Evolutionary conservation across 1,284 basidiomycete species (phyloP).

Genomic region (Cerrena zonata): DNA sequence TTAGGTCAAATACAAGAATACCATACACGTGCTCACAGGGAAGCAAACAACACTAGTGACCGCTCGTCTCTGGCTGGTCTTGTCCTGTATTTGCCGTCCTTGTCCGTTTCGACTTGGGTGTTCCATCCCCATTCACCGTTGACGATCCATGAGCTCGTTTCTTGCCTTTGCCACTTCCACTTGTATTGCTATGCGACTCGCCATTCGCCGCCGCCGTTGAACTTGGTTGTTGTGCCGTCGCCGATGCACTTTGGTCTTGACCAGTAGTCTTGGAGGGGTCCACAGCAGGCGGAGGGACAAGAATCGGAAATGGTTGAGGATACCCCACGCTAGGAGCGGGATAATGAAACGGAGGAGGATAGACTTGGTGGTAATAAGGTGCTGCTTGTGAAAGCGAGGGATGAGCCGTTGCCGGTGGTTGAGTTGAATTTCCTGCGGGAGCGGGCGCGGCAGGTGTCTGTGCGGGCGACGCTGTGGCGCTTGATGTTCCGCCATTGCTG

Average conservation of each 20-base stretch:
- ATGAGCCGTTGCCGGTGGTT: conserved; percentile 10
- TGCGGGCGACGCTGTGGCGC: neutral
- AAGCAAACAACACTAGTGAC: neutral
- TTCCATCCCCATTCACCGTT: neutral
- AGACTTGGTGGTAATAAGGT: neutral
- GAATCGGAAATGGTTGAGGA: neutral
- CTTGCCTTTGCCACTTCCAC: neutral
- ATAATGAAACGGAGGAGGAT: neutral
- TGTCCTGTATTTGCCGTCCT: neutral
- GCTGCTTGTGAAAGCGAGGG: neutral
- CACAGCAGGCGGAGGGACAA: neutral
- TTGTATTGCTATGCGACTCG: neutral
- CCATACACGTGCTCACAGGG: neutral
- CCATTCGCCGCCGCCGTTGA: neutral
- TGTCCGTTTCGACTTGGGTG: neutral
- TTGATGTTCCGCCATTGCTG: conserved; percentile 28
- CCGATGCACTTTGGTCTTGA: no score
- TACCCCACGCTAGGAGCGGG: neutral
- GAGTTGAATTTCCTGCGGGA: no score
- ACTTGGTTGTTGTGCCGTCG: neutral
- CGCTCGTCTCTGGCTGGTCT: neutral
- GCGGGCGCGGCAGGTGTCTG: neutral
- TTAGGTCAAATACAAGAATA: neutral
- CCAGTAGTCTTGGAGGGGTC: no score
- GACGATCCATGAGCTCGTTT: neutral